phyloP scores from a whole-genome alignment of 1,284 basidiomycete species.

The Sanghuangporus weigelae region DNA sequence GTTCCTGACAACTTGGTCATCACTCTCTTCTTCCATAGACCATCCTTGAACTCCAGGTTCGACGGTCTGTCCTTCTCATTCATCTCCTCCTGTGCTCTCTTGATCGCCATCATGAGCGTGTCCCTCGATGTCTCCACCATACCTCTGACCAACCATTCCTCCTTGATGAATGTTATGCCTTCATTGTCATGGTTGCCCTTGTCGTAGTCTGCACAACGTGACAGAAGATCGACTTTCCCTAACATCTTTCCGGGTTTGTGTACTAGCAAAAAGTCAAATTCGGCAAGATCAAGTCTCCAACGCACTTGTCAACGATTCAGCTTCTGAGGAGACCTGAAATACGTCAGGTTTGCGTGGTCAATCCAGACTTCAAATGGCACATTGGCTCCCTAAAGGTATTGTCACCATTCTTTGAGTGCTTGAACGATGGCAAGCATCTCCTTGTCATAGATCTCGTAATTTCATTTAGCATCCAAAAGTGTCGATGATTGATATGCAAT shows the following conservation, averaged over 20 bases:
- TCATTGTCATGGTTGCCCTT: not conserved
- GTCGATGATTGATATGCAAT: slow-evolving; percentile 24
- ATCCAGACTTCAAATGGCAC: not conserved
- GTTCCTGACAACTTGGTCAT: no score
- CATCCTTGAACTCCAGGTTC: not conserved
- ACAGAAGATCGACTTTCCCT: not conserved
- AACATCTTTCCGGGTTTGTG: not conserved
- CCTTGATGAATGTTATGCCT: not conserved
- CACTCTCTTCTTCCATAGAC: not conserved
- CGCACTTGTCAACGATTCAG: slow-evolving; percentile 28
- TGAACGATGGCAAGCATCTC: slow-evolving; percentile 31
- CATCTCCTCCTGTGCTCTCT: no score
- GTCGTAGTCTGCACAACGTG: not conserved
- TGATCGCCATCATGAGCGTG: not conserved
- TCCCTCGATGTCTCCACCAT: not conserved
- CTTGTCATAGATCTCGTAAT: slow-evolving; percentile 35
- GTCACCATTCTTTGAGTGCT: not conserved
- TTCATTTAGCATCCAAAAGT: slow-evolving; percentile 26
- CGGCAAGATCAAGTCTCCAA: slow-evolving; percentile 27
- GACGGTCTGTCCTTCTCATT: not conserved
- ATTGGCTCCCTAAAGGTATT: not conserved
- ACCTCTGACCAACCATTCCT: not conserved
- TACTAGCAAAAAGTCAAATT: not conserved
- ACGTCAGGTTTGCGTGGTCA: not conserved
- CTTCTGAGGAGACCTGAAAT: not conserved